Evolutionary conservation across 148 eudicot species (phyloP).

Genomic region (Chenopodium berlandieri): DNA sequence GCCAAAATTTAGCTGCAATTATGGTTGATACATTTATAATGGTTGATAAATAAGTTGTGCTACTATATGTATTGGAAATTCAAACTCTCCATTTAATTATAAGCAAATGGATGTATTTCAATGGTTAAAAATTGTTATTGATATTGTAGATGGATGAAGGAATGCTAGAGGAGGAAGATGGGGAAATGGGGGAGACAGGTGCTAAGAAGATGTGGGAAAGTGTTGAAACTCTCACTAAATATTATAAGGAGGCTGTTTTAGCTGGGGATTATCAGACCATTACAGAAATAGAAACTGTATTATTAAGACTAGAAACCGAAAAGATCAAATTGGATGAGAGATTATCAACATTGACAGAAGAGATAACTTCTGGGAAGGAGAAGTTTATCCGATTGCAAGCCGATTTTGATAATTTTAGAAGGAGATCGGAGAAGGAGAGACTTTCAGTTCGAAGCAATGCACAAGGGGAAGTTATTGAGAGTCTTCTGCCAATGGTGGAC

Average conservation of each 20-base stretch:
- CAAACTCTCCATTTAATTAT: not conserved
- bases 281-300: slow-evolving; percentile 55
- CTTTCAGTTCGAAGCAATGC: slow-evolving; percentile 61
- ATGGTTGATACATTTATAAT: not conserved
- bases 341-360: slow-evolving; percentile 46
- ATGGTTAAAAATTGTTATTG: not conserved
- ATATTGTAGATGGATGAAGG: slow-evolving; percentile 24
- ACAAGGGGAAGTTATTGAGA: slow-evolving; percentile 83
- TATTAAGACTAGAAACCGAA: slow-evolving; percentile 52
- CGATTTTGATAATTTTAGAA: slow-evolving; percentile 90
- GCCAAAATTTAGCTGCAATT: not conserved
- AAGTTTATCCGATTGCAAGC: slow-evolving; percentile 78
- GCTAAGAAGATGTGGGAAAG: slow-evolving; percentile 22
- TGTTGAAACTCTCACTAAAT: slow-evolving; percentile 49
- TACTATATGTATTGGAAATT: not conserved
- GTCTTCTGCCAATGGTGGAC: slow-evolving; percentile 92
- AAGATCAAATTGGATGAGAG: slow-evolving; percentile 56
- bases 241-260: slow-evolving; percentile 70
- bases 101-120: not conserved
- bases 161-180: slow-evolving; percentile 30
- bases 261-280: slow-evolving; percentile 49
- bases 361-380: slow-evolving; percentile 72
- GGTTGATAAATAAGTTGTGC: not conserved
- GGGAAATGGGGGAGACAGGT: slow-evolving; percentile 30
- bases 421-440: slow-evolving; percentile 84